Evolutionary conservation across 1,284 basidiomycete species (phyloP).

Genomic region (Boletus austroedulis): DNA sequence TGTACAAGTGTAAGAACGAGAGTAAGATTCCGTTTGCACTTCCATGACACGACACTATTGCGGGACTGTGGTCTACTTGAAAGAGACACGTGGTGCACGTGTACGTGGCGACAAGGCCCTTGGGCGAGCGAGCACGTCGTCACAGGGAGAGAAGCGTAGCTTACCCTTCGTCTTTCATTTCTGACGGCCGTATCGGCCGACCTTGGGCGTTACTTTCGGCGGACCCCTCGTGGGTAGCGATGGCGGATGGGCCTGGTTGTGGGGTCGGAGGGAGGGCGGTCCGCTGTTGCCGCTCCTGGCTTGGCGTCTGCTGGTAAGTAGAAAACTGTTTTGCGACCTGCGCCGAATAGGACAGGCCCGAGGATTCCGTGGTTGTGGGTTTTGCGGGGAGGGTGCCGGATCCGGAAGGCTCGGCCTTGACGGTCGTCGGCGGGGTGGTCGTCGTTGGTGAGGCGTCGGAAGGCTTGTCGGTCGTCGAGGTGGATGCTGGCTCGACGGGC

Average conservation of each 20-base stretch:
- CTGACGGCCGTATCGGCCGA: slow-evolving; percentile 62
- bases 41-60: slow-evolving; percentile 33
- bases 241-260: slow-evolving; percentile 29
- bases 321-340: slow-evolving; percentile 73
- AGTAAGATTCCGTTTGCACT: slow-evolving; percentile 18
- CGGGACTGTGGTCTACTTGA: slow-evolving; percentile 12
- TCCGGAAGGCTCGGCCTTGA: slow-evolving; percentile 22
- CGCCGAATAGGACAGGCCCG: slow-evolving; percentile 54
- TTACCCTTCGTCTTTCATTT: slow-evolving; percentile 95
- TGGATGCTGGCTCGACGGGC: slow-evolving; percentile 16
- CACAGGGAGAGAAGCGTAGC: slow-evolving; percentile 38
- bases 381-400: slow-evolving; percentile 35
- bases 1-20: slow-evolving; percentile 24
- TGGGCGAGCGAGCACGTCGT: slow-evolving; percentile 17
- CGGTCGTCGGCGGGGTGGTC: not conserved
- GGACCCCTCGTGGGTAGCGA: slow-evolving; percentile 37
- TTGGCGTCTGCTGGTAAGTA: slow-evolving; percentile 62
- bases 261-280: slow-evolving; percentile 16
- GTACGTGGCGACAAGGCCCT: not conserved
- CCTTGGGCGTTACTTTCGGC: slow-evolving; percentile 27
- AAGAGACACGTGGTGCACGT: slow-evolving; percentile 1
- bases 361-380: slow-evolving; percentile 22
- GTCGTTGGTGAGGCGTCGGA: slow-evolving; percentile 12
- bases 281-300: slow-evolving; percentile 60
- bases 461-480: slow-evolving; percentile 12